Evolutionary conservation across 495 filamentous ascomycete genomes (phyloP), one percentile per base, ranked within the genome.

Genomic region (Lophiotrema nucula): DNA sequence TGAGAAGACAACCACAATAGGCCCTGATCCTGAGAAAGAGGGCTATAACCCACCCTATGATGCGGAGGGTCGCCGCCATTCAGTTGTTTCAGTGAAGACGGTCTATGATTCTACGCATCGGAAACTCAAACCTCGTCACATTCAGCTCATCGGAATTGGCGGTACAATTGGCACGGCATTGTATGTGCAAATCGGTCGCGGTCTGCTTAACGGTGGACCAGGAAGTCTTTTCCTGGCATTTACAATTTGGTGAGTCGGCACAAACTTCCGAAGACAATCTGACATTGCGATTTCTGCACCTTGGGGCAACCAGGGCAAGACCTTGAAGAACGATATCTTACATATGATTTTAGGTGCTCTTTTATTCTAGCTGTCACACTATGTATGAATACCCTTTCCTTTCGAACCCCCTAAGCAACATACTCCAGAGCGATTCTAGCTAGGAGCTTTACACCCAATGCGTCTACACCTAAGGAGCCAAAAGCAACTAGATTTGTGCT

Each of bases 81-180:
- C 31, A 8, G 16, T 35, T 5, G 62, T 58, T 10, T 72, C 69
- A 10, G 68, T 70, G 11, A 67, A 69, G 26, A 46, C 41, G 10
- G 51, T 54, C 16, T 56, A 56, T 50, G 80, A 83, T 52, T 70
- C 72, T 38, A 83, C 81, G 8, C 77, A 79, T 15, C 82, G 84
- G 8, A 80, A 76, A 60, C 71, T 88, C 21, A 83, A 83, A 50
- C 79, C 83, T 18, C 76, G 86, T 43, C 86, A 89, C 67, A 81
- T 88, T 50, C 84, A 88, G 62, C 72, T 91, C 52, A 90, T 90
- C 49, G 86, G 83, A 37, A 84, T 90, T 61, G 88, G 88, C 33
- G 88, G 88, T 28, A 84, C 83, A 28, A 90, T 90, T 66, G 88
- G 88, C n/a, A 90, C 88, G n/a, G 88, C 81, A 1, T 73, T 90